A percentile compares a stretch with the other conserved stretches of the same genome.
Conservation (phyloP, 352 stramenopile genomes). For the Globisporangium alternatum region DNA sequence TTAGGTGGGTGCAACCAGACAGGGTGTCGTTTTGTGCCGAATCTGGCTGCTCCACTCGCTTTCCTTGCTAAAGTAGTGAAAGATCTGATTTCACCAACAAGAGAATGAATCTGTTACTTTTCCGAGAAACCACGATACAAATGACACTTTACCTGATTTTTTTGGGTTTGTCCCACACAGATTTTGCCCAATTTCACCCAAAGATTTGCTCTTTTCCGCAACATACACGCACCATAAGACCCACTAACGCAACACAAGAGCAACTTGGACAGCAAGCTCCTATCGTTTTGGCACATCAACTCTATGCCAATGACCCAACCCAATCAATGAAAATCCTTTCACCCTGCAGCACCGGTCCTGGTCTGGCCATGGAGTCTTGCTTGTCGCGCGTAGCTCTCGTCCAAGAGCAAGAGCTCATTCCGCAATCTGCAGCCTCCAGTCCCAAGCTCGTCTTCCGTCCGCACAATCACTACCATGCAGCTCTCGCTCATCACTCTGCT, state of each 20-base stretch:
- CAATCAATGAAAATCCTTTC: not conserved
- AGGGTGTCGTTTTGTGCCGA: not conserved
- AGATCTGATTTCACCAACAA: not conserved
- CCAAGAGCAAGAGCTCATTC: slow-evolving; percentile 15
- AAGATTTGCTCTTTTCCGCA: not conserved
- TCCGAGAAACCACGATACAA: not conserved
- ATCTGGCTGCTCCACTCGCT: not conserved
- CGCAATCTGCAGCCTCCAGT: slow-evolving; percentile 1
- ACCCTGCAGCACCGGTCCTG: not conserved
- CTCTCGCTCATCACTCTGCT: slow-evolving; percentile 9
- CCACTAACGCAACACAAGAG: not conserved
- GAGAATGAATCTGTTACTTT: not conserved
- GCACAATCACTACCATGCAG: slow-evolving; percentile 1
- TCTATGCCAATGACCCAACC: not conserved
- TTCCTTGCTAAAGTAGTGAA: not conserved
- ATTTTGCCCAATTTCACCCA: not conserved
- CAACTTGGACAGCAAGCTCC: not conserved
- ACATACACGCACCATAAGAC: not conserved
- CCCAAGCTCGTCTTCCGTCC: not conserved
- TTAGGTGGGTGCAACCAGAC: not conserved
- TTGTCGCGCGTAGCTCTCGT: not conserved
- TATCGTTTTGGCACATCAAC: not conserved
- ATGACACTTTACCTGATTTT: not conserved
- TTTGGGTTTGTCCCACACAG: not conserved
- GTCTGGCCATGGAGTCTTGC: no score